phyloP scores from a whole-genome alignment of 2,329 filamentous ascomycete species.

The Alternaria sp. region DNA sequence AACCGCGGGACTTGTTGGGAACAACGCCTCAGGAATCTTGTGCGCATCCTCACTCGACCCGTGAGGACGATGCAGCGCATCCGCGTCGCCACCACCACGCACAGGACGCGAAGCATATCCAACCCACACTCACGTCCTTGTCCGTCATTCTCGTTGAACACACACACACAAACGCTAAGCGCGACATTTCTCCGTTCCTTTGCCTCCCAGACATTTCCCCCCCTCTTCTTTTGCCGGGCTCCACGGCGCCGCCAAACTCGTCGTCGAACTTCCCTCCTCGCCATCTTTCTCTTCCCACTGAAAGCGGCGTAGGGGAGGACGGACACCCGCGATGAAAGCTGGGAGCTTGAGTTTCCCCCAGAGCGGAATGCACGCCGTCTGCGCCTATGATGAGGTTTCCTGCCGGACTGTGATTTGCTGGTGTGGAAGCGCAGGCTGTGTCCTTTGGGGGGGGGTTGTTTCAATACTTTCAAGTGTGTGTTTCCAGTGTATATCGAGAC shows the following conservation, averaged over 20 bases:
- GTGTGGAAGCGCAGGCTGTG: constrained; percentile 21
- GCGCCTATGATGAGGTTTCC: constrained; percentile 44
- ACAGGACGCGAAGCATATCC: constrained; percentile 54
- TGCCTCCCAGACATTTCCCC: constrained; percentile 33
- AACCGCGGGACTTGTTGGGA: constrained; percentile 40
- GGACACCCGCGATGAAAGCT: constrained; percentile 27
- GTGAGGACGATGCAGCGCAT: constrained; percentile 49
- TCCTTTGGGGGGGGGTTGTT: constrained; percentile 1
- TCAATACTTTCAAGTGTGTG: constrained; percentile 32
- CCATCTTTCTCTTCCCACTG: constrained; percentile 34
- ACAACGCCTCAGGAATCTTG: constrained; percentile 50
- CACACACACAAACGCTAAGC: constrained; percentile 44
- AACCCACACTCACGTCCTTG: constrained; percentile 49
- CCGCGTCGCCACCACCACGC: constrained; percentile 19
- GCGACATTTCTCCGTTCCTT: constrained; percentile 27
- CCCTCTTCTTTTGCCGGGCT: neutral
- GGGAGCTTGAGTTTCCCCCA: constrained; percentile 41
- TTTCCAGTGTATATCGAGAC: constrained; percentile 49
- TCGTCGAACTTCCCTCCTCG: constrained; percentile 33
- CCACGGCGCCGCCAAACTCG: constrained; percentile 26
- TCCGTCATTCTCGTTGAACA: constrained; percentile 24
- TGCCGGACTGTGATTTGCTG: constrained; percentile 14
- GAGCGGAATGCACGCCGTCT: constrained; percentile 52
- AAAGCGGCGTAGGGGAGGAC: constrained; percentile 52
- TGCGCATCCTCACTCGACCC: constrained; percentile 43